Percentiles rank a stretch among this genome's conserved stretches.
Evolutionary conservation across 2,329 filamentous ascomycete genomes (phyloP).

Genomic region (Penicillium verrucosum): DNA sequence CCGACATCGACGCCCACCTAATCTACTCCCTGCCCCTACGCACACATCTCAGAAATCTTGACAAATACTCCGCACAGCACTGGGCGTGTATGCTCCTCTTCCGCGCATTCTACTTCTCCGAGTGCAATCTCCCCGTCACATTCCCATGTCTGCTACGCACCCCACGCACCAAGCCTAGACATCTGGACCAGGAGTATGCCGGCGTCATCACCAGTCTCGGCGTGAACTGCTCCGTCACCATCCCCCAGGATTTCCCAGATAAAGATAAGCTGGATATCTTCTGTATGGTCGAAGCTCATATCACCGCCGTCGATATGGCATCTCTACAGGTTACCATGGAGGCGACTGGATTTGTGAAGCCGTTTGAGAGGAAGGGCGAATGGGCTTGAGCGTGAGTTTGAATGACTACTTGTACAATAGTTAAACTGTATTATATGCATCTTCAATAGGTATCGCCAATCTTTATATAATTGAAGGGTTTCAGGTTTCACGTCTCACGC

Average conservation of each 20-base stretch:
- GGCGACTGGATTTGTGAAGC: constrained; percentile 30
- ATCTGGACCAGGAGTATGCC: constrained; percentile 26
- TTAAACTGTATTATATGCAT: constrained; percentile 15
- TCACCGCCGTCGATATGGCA: constrained; percentile 34
- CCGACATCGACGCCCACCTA: constrained; percentile 50
- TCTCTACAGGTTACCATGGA: constrained; percentile 33
- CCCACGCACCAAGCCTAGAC: constrained; percentile 20
- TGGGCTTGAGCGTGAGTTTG: constrained; percentile 24
- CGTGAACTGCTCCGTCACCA: constrained; percentile 29
- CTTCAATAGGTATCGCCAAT: background rate
- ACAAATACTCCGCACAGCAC: constrained; percentile 36
- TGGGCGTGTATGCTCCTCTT: constrained; percentile 56
- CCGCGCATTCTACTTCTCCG: constrained; percentile 56
- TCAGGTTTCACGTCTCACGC: background rate
- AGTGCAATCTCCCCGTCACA: constrained; percentile 50
- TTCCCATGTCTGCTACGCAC: constrained; percentile 40
- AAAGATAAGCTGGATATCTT: constrained; percentile 29
- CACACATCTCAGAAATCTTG: constrained; percentile 42
- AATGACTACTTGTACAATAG: constrained; percentile 5
- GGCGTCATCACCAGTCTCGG: constrained; percentile 34
- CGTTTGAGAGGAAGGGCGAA: constrained; percentile 34
- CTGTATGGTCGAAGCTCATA: constrained; percentile 35
- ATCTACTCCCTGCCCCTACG: constrained; percentile 42
- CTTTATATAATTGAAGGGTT: background rate
- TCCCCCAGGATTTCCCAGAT: constrained; percentile 22